phyloP scores from a whole-genome alignment of 495 filamentous ascomycete genomes.

The Hypoxylon intermedium region DNA sequence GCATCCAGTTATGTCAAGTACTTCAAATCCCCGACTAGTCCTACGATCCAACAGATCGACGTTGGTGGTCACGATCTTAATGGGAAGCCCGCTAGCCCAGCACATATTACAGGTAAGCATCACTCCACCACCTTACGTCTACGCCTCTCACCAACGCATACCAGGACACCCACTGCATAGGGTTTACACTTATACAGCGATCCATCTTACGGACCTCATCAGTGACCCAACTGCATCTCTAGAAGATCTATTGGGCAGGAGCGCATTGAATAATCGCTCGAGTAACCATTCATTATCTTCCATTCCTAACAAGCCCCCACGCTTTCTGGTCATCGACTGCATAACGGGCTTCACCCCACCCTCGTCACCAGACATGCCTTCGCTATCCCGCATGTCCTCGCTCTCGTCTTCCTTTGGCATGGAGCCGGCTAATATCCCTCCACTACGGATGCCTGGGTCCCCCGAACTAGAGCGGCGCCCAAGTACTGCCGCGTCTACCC shows the following conservation, averaged over 20 bases:
- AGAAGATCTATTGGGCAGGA: constrained; percentile 47
- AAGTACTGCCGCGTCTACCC: constrained; percentile 39
- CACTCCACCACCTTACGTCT: not conserved
- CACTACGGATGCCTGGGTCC: constrained; percentile 24
- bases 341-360: constrained; percentile 56
- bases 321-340: constrained; percentile 62
- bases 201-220: constrained; percentile 61
- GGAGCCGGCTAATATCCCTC: constrained; percentile 29
- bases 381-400: constrained; percentile 44
- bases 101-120: constrained; percentile 49
- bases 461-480: constrained; percentile 36
- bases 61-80: constrained; percentile 49
- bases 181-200: constrained; percentile 63
- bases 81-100: constrained; percentile 49
- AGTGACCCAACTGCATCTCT: constrained; percentile 47
- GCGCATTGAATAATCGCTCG: constrained; percentile 34
- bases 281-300: constrained; percentile 39
- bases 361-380: constrained; percentile 41
- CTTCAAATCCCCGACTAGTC: constrained; percentile 55
- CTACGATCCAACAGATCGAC: constrained; percentile 60
- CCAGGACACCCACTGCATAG: constrained; percentile 71
- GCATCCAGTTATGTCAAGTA: constrained; percentile 61
- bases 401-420: constrained; percentile 42
- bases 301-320: constrained; percentile 42
- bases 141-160: constrained; percentile 21